Conservation (phyloP, 257 asterid species). For the Agastache rugosa region DNA sequence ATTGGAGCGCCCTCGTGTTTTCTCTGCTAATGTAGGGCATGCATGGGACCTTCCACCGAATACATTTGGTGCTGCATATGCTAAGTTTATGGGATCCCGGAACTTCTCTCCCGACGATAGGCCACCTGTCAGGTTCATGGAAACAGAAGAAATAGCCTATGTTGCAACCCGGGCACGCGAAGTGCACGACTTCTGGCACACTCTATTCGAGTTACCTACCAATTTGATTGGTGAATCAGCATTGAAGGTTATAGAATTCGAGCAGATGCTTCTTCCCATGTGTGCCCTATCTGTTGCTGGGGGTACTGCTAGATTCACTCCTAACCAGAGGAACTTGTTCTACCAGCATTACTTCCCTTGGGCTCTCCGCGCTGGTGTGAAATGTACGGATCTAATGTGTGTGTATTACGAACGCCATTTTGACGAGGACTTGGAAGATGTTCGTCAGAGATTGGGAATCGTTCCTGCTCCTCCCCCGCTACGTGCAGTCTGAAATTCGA, state of each 20-base stretch:
- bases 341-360: conserved; percentile 94
- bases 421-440: conserved; percentile 82
- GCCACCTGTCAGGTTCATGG: conserved; percentile 98
- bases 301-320: conserved; percentile 83
- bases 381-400: conserved; percentile 81
- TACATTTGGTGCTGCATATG: conserved; percentile 97
- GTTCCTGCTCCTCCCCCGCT: conserved; percentile 72
- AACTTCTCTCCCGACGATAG: conserved; percentile 95
- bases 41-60: conserved; percentile 94
- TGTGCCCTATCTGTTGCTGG: conserved; percentile 86
- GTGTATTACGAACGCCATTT: conserved; percentile 88
- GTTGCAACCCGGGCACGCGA: conserved; percentile 98
- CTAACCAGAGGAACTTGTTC: conserved; percentile 73
- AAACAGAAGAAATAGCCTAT: conserved; percentile 84
- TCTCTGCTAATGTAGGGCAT: conserved; percentile 79
- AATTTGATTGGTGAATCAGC: conserved; percentile 94
- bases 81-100: conserved; percentile 91
- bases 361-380: conserved; percentile 86
- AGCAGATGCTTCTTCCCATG: conserved; percentile 97
- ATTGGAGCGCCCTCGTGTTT: conserved; percentile 84
- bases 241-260: conserved; percentile 86
- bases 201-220: conserved; percentile 86
- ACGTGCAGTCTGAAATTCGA: conserved; percentile 40
- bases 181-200: conserved; percentile 98
- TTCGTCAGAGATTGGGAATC: conserved; percentile 81